Base-by-base conservation (phyloP, 352 stramenopile species). In the Phytopythium vexans region DNA sequence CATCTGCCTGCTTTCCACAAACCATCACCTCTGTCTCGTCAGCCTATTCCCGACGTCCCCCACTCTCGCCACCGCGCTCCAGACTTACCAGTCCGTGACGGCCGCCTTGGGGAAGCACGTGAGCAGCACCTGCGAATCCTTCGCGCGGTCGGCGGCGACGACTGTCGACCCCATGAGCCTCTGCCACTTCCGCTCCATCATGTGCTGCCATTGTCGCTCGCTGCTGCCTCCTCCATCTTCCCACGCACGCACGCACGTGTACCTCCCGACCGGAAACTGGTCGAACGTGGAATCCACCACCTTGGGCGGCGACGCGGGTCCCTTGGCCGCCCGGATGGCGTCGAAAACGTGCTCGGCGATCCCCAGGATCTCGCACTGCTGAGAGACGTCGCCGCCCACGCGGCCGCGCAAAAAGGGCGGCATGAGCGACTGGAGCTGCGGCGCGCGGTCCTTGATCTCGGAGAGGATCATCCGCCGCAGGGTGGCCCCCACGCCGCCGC, bases 101-200 rank as follows among this genome's bases (percentile, higher is more conserved):
- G 61, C 51, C 4, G 65, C 54, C 39, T 81, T 81, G 15, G 52
- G 47, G 36, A 78, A 61, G 34, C 49, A 74, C 15, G 71, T 72
- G 49, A 81, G 71, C 46, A 76, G 47, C 8, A 77, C 68, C 32
- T 70, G 62, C 3, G 45, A 47, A 31, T 40, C 45, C 8, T 43
- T 40, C 15, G 41, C 41, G 38, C 49, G 27, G 27, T 68, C 58
- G 15, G 56, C 38, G 5, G 14, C 46, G 31, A 74, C 49, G 10
- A 73, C 68, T n/a, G 58, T 52, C 56, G 70, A 60, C 44, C 74
- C 52, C 38, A 64, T 55, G 10, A 58, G 36, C 16, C 58, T 47
- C 27, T 64, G 58, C 5, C 59, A 42, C 8, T 63, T 54, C 27
- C 57, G 16, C 6, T 44, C 15, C 9, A 49, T 15, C 6, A 47